Conservation (phyloP, 345 rosid species). For the Microcos paniculata region DNA sequence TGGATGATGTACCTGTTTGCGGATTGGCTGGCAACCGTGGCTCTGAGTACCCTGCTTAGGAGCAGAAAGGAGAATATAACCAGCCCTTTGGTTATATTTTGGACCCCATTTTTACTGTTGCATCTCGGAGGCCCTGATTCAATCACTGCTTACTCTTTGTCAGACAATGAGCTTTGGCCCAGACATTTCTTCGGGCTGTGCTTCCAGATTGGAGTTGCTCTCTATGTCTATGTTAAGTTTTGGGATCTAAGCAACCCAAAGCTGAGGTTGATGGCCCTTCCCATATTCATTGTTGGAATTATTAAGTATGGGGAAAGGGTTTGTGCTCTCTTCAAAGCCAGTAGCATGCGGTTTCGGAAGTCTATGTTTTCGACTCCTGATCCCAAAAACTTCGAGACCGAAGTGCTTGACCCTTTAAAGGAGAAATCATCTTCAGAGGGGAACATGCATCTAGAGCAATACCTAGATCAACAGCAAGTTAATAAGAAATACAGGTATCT, state of each 20-base stretch:
- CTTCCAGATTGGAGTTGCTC: neutral
- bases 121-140: constrained; percentile 33
- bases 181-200: constrained; percentile 11
- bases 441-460: constrained; percentile 19
- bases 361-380: neutral
- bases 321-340: constrained; percentile 23
- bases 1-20: constrained; percentile 6
- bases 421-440: constrained; percentile 10
- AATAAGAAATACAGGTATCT: neutral
- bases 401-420: neutral
- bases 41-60: neutral
- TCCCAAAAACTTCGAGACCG: neutral
- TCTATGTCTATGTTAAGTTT: neutral
- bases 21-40: constrained; percentile 10
- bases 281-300: constrained; percentile 17
- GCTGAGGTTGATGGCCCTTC: constrained; percentile 10
- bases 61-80: neutral
- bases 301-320: constrained; percentile 41
- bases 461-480: neutral
- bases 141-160: constrained; percentile 24
- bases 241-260: neutral
- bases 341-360: neutral
- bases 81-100: neutral
- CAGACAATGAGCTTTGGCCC: constrained; percentile 39
- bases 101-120: constrained; percentile 28